Evolutionary conservation across 768 basidiomycete genomes (phyloP), one percentile per base, ranked within the genome.

Genomic region (Boletus rubroflammeus): DNA sequence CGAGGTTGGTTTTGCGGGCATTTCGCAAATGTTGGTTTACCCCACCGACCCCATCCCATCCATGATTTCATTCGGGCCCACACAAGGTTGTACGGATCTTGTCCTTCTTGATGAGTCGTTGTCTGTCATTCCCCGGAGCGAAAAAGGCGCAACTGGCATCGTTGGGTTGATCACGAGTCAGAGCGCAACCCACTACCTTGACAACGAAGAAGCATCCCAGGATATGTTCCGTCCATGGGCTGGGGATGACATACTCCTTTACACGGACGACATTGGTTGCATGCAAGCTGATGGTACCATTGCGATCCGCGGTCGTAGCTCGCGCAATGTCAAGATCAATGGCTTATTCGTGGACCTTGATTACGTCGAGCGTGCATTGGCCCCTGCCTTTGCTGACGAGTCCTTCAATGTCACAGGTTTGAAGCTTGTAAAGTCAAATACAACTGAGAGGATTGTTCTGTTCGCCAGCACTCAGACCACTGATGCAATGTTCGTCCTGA

Each of bases 201-300:
- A 55, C 39, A 49, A 59, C n/a, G 52, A 55, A 42, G 51, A 55
- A 25, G 58, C 47, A 35, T 55, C 58, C 28, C 58, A 29, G 25
- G 34, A 59, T 17, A 59, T 60, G 58, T 59, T 59, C 43, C 58
- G 58, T 46, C 43, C 58, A 14, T 60, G 58, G 52, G 38, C 43
- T 23, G 58, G 58, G 29, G 47, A 60, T 31, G 38, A 59, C 19
- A 49, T 46, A 5, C 58, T 59, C 11, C 47, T 59, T 29, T 59
- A 60, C 34, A 59, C 58, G 6, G 47, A 60, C 21, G 58, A 59
- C 38, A 28, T 59, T 26, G 58, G 58, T 14, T 60, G 51, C 58
- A 59, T 59, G 58, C 58, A 60, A 32, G 58, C 23, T 9, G 58
- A 59, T 23, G 58, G 58, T 6, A 59, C 58, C 31, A 55, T 59